These are phyloP conservation scores for Solanum pimpinellifolium DNA, from an alignment of 257 asterid genomes.

Conservation along the genomic window DNA sequence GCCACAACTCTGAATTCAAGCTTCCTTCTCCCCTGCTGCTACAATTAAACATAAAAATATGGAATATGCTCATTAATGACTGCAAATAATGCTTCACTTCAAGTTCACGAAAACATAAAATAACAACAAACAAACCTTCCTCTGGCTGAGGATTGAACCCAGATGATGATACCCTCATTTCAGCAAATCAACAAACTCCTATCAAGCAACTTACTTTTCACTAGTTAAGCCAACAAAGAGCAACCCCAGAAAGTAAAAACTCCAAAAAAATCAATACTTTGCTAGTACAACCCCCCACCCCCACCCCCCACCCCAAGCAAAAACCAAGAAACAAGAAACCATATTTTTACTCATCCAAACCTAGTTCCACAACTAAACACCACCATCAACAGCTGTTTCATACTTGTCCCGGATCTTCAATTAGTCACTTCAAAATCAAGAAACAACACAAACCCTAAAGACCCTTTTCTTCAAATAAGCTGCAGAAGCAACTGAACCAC, in stretches of 20 bases:
- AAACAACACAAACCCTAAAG: neutral
- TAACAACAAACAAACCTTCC: conserved; percentile 38
- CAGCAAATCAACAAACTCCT: conserved; percentile 14
- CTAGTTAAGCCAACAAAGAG: conserved; percentile 1
- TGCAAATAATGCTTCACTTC: neutral
- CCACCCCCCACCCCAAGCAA: conserved; percentile 33
- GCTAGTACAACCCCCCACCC: conserved; percentile 6
- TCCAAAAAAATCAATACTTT: neutral
- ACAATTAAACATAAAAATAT: neutral
- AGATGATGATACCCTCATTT: conserved; percentile 67
- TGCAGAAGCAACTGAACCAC: conserved; percentile 10
- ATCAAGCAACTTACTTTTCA: neutral
- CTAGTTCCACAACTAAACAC: conserved; percentile 25
- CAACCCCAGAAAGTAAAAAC: neutral
- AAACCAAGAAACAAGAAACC: conserved; percentile 16
- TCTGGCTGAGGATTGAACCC: conserved; percentile 61
- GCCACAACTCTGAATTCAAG: conserved; percentile 97
- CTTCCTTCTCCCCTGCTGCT: conserved; percentile 66
- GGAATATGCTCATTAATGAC: neutral
- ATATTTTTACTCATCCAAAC: conserved; percentile 38
- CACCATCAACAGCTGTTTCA: conserved; percentile 10
- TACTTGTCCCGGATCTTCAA: conserved; percentile 19
- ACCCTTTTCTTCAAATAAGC: neutral
- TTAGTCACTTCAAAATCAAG: neutral
- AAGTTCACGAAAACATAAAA: neutral